Evolutionary conservation across 2,329 filamentous ascomycete species (phyloP), one percentile per base, ranked within the genome.

Genomic region (Boeremia lycopersici): DNA sequence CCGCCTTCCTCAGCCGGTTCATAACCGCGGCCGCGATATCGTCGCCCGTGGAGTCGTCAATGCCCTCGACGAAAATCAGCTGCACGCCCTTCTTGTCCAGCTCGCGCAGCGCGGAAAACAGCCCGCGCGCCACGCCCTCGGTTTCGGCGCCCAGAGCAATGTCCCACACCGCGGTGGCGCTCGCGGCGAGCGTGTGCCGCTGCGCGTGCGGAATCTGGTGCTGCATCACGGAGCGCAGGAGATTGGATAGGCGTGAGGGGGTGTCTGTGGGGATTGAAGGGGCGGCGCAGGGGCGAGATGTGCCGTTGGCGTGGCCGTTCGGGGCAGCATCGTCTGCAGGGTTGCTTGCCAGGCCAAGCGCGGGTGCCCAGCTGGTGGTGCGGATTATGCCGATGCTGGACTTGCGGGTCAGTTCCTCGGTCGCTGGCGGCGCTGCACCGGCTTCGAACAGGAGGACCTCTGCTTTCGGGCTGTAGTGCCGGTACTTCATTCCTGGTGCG

Each of bases 401-500:
- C 30, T 69, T 68, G 0, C 57, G 62, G 25, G 60, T 54, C 2
- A 77, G 42, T 13, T 76, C 70, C 4, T 70, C 64, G 2, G 38
- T 4, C 57, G 63, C 60, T 19, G 76, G 59, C 26, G 65, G 53
- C 15, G 58, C 72, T 70, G 72, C 62, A 1, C 77, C 79, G 28
- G 84, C 76, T 72, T 96, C 91, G 70, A 92, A 96, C 1, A 98
- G 80, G 12, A 96, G 79, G 2, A 99, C 93, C 40, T 83, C 86
- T 1, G 95, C 96, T 73, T 88, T 90, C 1, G 95, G 95, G 38
- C 93, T 96, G 70, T 99, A 99, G 73, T 99, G 95, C 71, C 95
- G 91, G 74, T 99, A 99, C 77, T 99, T 99, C 95, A 99, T 99
- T 1, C 95, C 95, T 0, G 95, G 95, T 0, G 95, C 95, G 52